Evolutionary conservation across 495 filamentous ascomycete genomes (phyloP).

Genomic region (Cryomyces minteri): DNA sequence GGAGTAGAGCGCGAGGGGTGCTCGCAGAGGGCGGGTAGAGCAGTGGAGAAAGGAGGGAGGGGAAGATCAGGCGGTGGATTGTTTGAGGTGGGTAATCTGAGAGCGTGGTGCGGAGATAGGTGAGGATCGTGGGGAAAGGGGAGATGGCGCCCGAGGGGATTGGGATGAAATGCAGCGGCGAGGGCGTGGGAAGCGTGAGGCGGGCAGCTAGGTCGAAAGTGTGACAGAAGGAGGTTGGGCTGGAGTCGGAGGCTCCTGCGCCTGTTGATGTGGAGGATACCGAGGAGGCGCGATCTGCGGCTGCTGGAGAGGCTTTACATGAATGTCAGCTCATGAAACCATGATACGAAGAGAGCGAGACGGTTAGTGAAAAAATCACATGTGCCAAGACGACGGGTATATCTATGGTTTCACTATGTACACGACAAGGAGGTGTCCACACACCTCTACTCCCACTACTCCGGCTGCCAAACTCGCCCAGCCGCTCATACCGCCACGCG

Average conservation of each 20-base stretch:
- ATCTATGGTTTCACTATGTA: conserved; percentile 1
- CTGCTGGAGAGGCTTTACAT: too few relatives aligned
- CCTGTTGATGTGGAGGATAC: background rate
- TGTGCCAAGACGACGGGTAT: too few relatives aligned
- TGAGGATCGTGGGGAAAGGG: conserved; percentile 46
- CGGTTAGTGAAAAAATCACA: background rate
- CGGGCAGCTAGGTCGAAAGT: conserved; percentile 81
- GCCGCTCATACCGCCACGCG: conserved; percentile 86
- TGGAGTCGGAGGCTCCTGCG: background rate
- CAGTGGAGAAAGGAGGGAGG: conserved; percentile 65
- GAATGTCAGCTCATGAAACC: too few relatives aligned
- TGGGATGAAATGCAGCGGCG: conserved; percentile 39
- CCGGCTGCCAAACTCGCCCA: conserved; percentile 45
- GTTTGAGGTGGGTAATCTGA: conserved; percentile 32
- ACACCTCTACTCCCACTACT: conserved; percentile 34
- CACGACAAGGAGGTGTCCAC: conserved; percentile 4
- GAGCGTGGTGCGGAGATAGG: conserved; percentile 38
- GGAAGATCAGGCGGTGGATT: conserved; percentile 72
- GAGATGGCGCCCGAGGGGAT: conserved; percentile 23
- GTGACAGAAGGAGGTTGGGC: conserved; percentile 47
- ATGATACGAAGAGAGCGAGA: background rate
- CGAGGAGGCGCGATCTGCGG: background rate
- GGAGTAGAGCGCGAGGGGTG: conserved; percentile 52
- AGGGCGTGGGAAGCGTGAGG: conserved; percentile 36
- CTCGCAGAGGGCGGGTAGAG: conserved; percentile 51